Percentiles rank a stretch among this genome's conserved stretches.
Evolutionary conservation across 1,284 basidiomycete genomes (phyloP).

Genomic region (Cyathus olla): DNA sequence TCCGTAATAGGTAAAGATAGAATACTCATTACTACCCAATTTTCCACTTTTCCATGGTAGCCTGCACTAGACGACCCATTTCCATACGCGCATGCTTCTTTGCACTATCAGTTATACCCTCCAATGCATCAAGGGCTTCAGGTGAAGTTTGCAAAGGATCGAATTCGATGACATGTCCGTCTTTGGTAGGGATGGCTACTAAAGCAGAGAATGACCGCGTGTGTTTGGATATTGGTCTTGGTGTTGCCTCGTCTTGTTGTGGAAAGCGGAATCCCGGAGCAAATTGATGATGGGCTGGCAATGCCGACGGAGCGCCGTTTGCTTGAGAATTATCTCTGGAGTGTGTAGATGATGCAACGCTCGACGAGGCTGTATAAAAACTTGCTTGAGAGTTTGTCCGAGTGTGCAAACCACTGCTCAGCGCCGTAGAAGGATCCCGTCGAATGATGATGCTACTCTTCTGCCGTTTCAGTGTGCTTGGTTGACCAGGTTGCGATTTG

Average conservation of each 20-base stretch:
- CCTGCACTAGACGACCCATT: slow-evolving; percentile 75
- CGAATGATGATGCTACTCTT: slow-evolving; percentile 75
- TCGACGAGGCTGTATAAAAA: slow-evolving; percentile 47
- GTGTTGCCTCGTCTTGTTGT: slow-evolving; percentile 41
- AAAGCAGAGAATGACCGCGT: slow-evolving; percentile 56
- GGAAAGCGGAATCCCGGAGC: slow-evolving; percentile 43
- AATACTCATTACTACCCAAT: slow-evolving; percentile 49
- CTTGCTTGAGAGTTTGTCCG: slow-evolving; percentile 61
- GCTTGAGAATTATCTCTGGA: slow-evolving; percentile 57
- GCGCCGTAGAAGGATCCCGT: slow-evolving; percentile 62
- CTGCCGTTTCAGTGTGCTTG: slow-evolving; percentile 53
- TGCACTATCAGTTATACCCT: slow-evolving; percentile 81
- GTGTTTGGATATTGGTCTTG: slow-evolving; percentile 40
- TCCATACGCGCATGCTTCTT: slow-evolving; percentile 84
- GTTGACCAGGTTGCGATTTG: slow-evolving; percentile 15
- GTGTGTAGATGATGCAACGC: slow-evolving; percentile 50
- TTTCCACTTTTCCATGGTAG: slow-evolving; percentile 81
- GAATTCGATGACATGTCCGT: slow-evolving; percentile 83
- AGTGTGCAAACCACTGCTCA: slow-evolving; percentile 50
- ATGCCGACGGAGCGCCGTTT: too few relatives aligned
- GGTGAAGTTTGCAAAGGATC: slow-evolving; percentile 81
- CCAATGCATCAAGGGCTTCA: slow-evolving; percentile 73
- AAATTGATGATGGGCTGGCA: too few relatives aligned
- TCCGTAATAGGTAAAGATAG: slow-evolving; percentile 1
- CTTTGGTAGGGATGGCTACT: slow-evolving; percentile 78